phyloP scores from a whole-genome alignment of 1,284 basidiomycete genomes.

The Vanrija pseudolonga region DNA sequence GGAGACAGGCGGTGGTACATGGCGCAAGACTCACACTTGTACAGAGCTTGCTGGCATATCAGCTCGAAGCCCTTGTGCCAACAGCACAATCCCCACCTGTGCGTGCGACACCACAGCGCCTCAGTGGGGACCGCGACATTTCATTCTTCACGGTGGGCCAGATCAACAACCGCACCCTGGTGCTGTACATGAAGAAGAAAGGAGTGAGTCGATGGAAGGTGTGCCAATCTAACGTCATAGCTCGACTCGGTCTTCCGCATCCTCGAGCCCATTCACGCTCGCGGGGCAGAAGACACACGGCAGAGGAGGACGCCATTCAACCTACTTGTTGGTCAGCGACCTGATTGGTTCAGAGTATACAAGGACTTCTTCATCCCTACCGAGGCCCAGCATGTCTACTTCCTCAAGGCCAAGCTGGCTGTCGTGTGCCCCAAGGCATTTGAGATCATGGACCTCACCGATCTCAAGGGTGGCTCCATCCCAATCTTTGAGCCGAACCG shows the following conservation, averaged over 20 bases:
- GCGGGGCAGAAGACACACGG: slow-evolving; percentile 69
- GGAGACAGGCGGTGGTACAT: slow-evolving; percentile 14
- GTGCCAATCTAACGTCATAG: slow-evolving; percentile 38
- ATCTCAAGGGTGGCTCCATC: slow-evolving; percentile 84
- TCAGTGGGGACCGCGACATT: slow-evolving; percentile 80
- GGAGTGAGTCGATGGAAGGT: slow-evolving; percentile 58
- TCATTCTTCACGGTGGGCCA: slow-evolving; percentile 91
- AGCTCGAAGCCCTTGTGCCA: slow-evolving; percentile 91
- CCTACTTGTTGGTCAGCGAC: slow-evolving; percentile 69
- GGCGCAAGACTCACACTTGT: not conserved
- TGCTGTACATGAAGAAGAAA: slow-evolving; percentile 94
- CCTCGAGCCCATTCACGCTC: slow-evolving; percentile 83
- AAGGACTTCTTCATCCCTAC: slow-evolving; percentile 89
- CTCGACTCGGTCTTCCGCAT: slow-evolving; percentile 89
- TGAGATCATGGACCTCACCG: slow-evolving; percentile 89
- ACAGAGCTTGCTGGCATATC: slow-evolving; percentile 63
- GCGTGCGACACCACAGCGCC: slow-evolving; percentile 65
- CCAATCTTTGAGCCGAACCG: slow-evolving; percentile 60
- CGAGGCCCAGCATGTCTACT: slow-evolving; percentile 82
- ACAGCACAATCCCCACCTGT: slow-evolving; percentile 51
- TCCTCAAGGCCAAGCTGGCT: slow-evolving; percentile 84
- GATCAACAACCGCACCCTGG: slow-evolving; percentile 74
- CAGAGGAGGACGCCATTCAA: slow-evolving; percentile 58
- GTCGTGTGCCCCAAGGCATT: slow-evolving; percentile 92
- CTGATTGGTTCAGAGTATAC: slow-evolving; percentile 90